phyloP scores from a whole-genome alignment of 2,329 filamentous ascomycete genomes.

The Aphanoascus verrucosus region DNA sequence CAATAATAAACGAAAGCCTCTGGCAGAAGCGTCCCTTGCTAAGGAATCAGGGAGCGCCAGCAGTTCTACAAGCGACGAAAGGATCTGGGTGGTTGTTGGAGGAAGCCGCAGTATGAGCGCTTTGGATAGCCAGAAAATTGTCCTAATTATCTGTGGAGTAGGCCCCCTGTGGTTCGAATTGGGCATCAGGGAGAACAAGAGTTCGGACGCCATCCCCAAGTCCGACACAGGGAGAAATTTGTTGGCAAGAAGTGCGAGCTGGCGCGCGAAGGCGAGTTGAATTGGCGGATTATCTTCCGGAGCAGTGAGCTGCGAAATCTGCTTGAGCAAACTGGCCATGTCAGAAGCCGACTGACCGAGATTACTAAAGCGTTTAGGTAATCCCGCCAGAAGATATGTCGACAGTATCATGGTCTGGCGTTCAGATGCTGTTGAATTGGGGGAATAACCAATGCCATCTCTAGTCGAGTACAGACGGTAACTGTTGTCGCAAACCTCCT shows the following conservation, averaged over 20 bases:
- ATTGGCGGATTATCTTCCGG: conserved; percentile 26
- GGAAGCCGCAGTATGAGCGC: conserved; percentile 47
- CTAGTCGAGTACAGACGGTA: conserved; percentile 43
- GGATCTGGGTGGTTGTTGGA: conserved; percentile 40
- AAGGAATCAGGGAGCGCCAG: conserved; percentile 36
- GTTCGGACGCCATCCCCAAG: conserved; percentile 23
- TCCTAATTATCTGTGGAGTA: conserved; percentile 38
- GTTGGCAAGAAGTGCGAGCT: conserved; percentile 33
- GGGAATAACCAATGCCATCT: conserved; percentile 26
- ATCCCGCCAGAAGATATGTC: conserved; percentile 46
- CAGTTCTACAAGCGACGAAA: conserved; percentile 40
- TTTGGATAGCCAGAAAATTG: conserved; percentile 52
- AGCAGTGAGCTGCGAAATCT: conserved; percentile 28
- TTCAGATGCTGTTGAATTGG: conserved; percentile 26
- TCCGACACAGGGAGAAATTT: conserved; percentile 32
- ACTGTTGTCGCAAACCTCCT: conserved; percentile 42
- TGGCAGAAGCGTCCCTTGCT: conserved; percentile 44
- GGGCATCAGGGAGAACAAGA: conserved; percentile 27
- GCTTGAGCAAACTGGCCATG: conserved; percentile 27
- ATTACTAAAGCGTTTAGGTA: conserved; percentile 33
- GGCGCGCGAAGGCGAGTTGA: conserved; percentile 34
- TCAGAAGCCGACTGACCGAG: conserved; percentile 21
- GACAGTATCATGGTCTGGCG: conserved; percentile 45
- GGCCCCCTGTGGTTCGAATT: conserved; percentile 18
- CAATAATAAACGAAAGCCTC: conserved; percentile 50